These are phyloP conservation scores for Claviceps monticola DNA, from an alignment of 2,329 filamentous ascomycete species.

Conservation along the genomic window DNA sequence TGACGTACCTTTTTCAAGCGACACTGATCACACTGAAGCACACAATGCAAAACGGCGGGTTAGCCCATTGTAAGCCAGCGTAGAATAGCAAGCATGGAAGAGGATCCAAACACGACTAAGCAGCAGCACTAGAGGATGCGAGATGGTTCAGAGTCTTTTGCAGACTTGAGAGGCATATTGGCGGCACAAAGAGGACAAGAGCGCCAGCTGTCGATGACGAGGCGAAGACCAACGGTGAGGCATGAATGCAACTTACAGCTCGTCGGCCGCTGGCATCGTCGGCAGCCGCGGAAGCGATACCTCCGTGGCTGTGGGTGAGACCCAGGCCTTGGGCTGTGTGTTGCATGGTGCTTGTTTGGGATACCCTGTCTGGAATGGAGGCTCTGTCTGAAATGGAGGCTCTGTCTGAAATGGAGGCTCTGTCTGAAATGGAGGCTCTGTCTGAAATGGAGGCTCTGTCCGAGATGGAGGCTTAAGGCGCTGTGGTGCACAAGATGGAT, in stretches of 20 bases:
- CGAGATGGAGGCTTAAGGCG: neutral
- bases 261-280: slow-evolving; percentile 20
- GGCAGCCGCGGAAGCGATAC: slow-evolving; percentile 17
- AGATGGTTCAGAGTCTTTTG: neutral
- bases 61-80: neutral
- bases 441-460: neutral
- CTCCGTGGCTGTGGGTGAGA: neutral
- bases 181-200: neutral
- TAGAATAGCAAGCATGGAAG: neutral
- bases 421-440: neutral
- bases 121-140: neutral
- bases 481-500: neutral
- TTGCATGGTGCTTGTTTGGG: slow-evolving; percentile 4
- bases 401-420: neutral
- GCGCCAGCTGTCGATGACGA: neutral
- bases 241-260: slow-evolving; percentile 20
- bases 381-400: neutral
- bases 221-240: slow-evolving; percentile 4
- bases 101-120: neutral
- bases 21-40: slow-evolving; percentile 30
- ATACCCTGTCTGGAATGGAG: neutral
- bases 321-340: slow-evolving; percentile 3
- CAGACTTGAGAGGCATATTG: neutral
- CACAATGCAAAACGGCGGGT: neutral
- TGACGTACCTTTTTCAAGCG: slow-evolving; percentile 26